Percentiles rank a stretch among this genome's conserved stretches.
Evolutionary conservation across 352 stramenopile genomes (phyloP).

Genomic region (Pythium scleroteichum): DNA sequence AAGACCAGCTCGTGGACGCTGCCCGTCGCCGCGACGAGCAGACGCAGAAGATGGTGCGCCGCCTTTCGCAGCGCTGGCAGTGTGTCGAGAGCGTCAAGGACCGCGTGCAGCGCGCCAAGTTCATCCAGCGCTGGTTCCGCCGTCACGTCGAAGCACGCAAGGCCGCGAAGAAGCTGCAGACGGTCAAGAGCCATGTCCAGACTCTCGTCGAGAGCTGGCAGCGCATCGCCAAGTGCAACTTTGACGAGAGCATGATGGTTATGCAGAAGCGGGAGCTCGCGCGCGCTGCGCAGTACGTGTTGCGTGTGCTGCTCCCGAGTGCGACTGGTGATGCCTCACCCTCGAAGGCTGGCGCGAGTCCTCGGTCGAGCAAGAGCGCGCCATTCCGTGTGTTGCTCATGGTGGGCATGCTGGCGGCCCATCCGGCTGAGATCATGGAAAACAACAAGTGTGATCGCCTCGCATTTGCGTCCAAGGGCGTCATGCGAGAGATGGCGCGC

Average conservation of each 20-base stretch:
- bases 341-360: conserved; percentile 20
- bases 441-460: conserved; percentile 41
- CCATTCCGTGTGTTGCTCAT: conserved; percentile 70
- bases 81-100: conserved; percentile 70
- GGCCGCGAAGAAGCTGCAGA: conserved; percentile 36
- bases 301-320: conserved; percentile 53
- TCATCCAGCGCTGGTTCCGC: conserved; percentile 77
- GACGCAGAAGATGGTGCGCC: conserved; percentile 49
- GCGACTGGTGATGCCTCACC: conserved; percentile 18
- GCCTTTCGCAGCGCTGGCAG: conserved; percentile 61
- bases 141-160: conserved; percentile 47
- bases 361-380: conserved; percentile 30
- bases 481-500: conserved; percentile 41
- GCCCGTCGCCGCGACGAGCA: conserved; percentile 48
- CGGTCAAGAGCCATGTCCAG: conserved; percentile 38
- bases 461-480: conserved; percentile 43
- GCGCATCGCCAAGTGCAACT: conserved; percentile 35
- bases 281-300: conserved; percentile 47
- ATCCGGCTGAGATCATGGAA: conserved; percentile 69
- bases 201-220: conserved; percentile 49
- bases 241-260: conserved; percentile 67
- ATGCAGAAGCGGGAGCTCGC: conserved; percentile 59
- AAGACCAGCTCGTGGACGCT: conserved; percentile 54
- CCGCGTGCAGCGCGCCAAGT: conserved; percentile 59
- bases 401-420: conserved; percentile 70